Evolutionary conservation across 192 early-diverging fungal genomes (phyloP), one percentile per base, ranked within the genome.

Genomic region (Allomyces macrogynus): DNA sequence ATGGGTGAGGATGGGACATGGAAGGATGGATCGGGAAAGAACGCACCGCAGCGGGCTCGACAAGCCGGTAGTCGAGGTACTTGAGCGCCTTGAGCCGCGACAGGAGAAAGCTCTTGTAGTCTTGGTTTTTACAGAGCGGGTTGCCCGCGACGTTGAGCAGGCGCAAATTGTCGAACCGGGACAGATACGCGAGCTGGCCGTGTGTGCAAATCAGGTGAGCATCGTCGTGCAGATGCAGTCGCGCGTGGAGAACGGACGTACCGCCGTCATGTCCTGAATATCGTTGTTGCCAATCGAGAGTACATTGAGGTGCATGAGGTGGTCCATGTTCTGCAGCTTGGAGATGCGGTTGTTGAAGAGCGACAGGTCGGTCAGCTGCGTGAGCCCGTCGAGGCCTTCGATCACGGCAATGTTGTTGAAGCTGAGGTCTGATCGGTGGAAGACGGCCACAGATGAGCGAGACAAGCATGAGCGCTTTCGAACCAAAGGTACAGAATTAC

Each of bases 351-450:
- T 84, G 69, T 82, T 83, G 74, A 76, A 83, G 49, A 84, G 71
- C 43, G 82, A 79, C 63, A 84, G 68, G 65, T 84, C 82, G 20
- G 82, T 83, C 32, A 84, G 69, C 61, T 80, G 81, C 2, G 70
- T 73, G 11, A 84, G 71, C 3, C 66, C 69, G 27, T 79, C 74
- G 24, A 84, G 68, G 10, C 82, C 82, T 70, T 84, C 82, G 61
- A 84, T 84, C 10, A 63, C 68, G 1, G 77, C 73, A 63, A 84
- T 83, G 65, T 84, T 84, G 75, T 84, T 84, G 72, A 84, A 84
- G 23, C 76, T 78, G 23, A 84, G 71, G 64, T 84, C 82, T 81
- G 63, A 26, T 8, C 26, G 32, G 32, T 7, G 32, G 3, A 3
- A 0, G 4, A 40, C 3, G 18, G 57, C 11, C 8, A 40, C 32